phyloP scores from a whole-genome alignment of 306 rosid species.

The Malus domestica region ASM211411v1 NC_041800.1:10323501-10324000 shows the following conservation, averaged over 20 bases:
- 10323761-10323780: constrained; percentile 31
- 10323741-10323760: constrained; percentile 30
- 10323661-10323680: constrained; percentile 48
- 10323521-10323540: constrained; percentile 7
- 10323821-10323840: not conserved
- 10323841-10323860: not conserved
- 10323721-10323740: constrained; percentile 24
- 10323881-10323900: too few species aligned
- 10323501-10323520: not conserved
- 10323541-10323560: constrained; percentile 12
- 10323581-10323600: constrained; percentile 1
- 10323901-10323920: too few species aligned
- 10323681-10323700: constrained; percentile 22
- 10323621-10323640: not conserved
- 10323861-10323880: too few species aligned
- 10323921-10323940: too few species aligned
- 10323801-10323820: constrained; percentile 31
- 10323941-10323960: too few species aligned
- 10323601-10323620: not conserved
- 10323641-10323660: not conserved
- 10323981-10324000: not conserved
- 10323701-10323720: constrained; percentile 40
- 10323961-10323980: too few species aligned
- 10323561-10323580: not conserved
- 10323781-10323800: constrained; percentile 50